These are phyloP conservation scores for Euphorbia tirucalli DNA, from an alignment of 345 rosid genomes.

Conservation along the genomic window DNA sequence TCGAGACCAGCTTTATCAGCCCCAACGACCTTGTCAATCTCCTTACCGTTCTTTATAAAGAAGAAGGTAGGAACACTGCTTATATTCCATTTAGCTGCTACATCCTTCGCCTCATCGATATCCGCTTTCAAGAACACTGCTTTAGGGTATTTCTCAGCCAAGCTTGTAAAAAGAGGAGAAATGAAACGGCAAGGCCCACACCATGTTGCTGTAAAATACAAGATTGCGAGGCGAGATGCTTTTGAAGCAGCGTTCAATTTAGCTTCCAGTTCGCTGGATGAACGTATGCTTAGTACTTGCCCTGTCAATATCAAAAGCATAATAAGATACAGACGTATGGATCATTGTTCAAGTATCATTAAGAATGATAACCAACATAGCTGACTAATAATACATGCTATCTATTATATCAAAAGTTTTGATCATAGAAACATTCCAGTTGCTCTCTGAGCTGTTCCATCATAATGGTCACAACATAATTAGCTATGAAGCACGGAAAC, in stretches of 20 bases:
- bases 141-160: conserved; percentile 65
- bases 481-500: no score
- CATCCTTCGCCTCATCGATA: conserved; percentile 59
- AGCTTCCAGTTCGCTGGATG: conserved; percentile 60
- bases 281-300: conserved; percentile 66
- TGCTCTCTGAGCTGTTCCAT: not conserved
- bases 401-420: no score
- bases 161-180: conserved; percentile 68
- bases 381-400: no score
- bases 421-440: not conserved
- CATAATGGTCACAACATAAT: no score
- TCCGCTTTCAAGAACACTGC: conserved; percentile 82
- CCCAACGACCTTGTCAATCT: conserved; percentile 81
- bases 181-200: conserved; percentile 91
- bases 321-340: not conserved
- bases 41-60: conserved; percentile 71
- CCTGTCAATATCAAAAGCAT: conserved; percentile 39
- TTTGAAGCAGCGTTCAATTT: conserved; percentile 63
- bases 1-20: conserved; percentile 77
- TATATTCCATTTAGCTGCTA: conserved; percentile 62
- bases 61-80: conserved; percentile 75
- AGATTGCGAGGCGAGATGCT: conserved; percentile 65
- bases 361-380: no score
- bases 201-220: conserved; percentile 94
- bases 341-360: no score